Evolutionary conservation across 208 protist species (phyloP).

Genomic region (Trypanosoma avium): DNA sequence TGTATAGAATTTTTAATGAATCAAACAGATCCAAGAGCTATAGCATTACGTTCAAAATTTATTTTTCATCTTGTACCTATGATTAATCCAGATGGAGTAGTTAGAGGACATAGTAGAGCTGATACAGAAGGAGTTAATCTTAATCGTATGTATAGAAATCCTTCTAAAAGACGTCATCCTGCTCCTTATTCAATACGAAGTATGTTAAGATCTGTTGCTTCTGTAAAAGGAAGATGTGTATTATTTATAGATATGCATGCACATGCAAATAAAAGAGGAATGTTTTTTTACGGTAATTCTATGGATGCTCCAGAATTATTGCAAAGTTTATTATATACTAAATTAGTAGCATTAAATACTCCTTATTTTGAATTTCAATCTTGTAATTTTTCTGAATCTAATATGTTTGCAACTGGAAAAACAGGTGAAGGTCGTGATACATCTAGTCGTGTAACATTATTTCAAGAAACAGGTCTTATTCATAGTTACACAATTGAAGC

Average conservation of each 20-base stretch:
- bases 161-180: conserved; percentile 70
- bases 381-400: conserved; percentile 91
- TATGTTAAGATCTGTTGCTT: conserved; percentile 47
- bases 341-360: conserved; percentile 90
- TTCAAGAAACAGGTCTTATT: conserved; percentile 70
- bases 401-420: conserved; percentile 89
- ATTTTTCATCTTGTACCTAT: conserved; percentile 92
- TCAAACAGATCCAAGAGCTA: conserved; percentile 62
- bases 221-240: conserved; percentile 36
- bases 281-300: conserved; percentile 95
- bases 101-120: conserved; percentile 89
- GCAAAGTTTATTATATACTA: conserved; percentile 85
- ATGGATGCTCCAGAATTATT: conserved; percentile 65
- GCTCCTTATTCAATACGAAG: conserved; percentile 68
- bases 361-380: conserved; percentile 90
- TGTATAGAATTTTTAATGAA: conserved; percentile 88
- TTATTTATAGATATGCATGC: conserved; percentile 95
- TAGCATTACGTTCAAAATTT: conserved; percentile 78
- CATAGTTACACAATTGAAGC: conserved; percentile 92
- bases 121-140: conserved; percentile 92
- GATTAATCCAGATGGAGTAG: conserved; percentile 95
- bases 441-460: conserved; percentile 86
- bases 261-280: conserved; percentile 92
- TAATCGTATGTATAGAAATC: conserved; percentile 92
- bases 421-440: conserved; percentile 90